Evolutionary conservation across 2,329 filamentous ascomycete species (phyloP), one percentile per base, ranked within the genome.

Genomic region (Torrubiella hemipterigena): DNA sequence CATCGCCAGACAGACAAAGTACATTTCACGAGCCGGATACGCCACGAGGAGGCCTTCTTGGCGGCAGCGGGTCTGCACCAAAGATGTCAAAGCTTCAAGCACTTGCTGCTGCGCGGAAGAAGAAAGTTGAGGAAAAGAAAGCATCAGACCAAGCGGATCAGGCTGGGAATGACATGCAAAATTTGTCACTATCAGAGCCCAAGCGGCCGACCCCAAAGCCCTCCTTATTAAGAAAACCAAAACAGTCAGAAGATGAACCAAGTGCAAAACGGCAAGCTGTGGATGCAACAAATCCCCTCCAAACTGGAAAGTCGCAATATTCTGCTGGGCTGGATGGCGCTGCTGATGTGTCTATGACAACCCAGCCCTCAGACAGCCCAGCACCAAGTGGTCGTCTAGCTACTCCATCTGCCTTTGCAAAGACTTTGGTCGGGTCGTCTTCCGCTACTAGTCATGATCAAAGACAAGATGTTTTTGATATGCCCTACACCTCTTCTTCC

Each of bases 61-160:
- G 91, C 18, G 93, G 91, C 20, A 68, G 74, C 3, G 69, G 73
- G 29, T 58, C 59, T 10, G 48, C 61, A n/a, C 67, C 73, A 4
- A 91, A 87, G 48, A 68, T 82, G 55, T 93, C 89, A 5, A 98
- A 98, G 48, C 64, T 98, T 27, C 89, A 93, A 45, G 85, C 85
- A 29, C 63, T 98, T 25, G 87, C 89, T 31, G 85, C 85, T 20
- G 81, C 83, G 32, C 71, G 86, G 17, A 87, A 86, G 51, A 87
- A 83, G 56, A 93, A 86, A 54, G 77, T 76, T 11, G 77, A 76
- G 18, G 76, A 79, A 23, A 76, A 71, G 43, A 61, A 53, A 30
- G 52, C 46, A 11, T 37, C 46, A 14, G 44, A 45, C 16, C 48
- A 42, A n/a, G 29, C 42, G 4, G 15, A 36, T 4, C 45, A 44